Conservation (phyloP, 352 stramenopile genomes). For the Phytophthora sp. region DNA sequence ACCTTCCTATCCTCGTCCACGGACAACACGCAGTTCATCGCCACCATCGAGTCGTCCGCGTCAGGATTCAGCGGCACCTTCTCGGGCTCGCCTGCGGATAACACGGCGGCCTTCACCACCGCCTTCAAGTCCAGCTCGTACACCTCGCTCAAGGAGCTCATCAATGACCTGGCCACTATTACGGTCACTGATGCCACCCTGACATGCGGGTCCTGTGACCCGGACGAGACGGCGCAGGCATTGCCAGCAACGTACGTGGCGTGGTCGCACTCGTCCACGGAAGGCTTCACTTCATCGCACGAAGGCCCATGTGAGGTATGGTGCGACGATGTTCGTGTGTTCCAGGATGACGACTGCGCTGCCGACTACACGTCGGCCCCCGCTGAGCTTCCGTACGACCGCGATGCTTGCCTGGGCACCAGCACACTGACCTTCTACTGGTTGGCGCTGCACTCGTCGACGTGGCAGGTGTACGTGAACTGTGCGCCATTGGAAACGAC, state of each 20-base stretch:
- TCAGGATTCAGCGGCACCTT: slow-evolving; percentile 34
- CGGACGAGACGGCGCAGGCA: slow-evolving; percentile 23
- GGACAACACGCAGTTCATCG: slow-evolving; percentile 36
- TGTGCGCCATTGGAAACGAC: slow-evolving; percentile 28
- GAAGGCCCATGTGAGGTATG: slow-evolving; percentile 55
- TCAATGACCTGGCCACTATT: slow-evolving; percentile 30
- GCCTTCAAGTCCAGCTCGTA: slow-evolving; percentile 30
- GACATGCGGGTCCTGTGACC: slow-evolving; percentile 26
- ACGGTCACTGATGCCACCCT: slow-evolving; percentile 28
- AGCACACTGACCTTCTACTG: slow-evolving; percentile 45
- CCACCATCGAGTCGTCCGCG: slow-evolving; percentile 33
- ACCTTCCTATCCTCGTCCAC: slow-evolving; percentile 31
- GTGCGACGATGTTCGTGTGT: slow-evolving; percentile 49
- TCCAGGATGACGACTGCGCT: slow-evolving; percentile 48
- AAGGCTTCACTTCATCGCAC: slow-evolving; percentile 39
- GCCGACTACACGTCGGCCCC: slow-evolving; percentile 37
- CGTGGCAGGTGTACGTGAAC: slow-evolving; percentile 54
- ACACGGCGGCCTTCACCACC: slow-evolving; percentile 34
- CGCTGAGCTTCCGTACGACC: slow-evolving; percentile 45
- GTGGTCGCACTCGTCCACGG: slow-evolving; percentile 34
- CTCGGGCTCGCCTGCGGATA: slow-evolving; percentile 20
- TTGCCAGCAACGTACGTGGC: slow-evolving; percentile 28
- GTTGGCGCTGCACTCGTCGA: slow-evolving; percentile 48
- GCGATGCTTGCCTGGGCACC: slow-evolving; percentile 27
- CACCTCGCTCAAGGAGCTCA: slow-evolving; percentile 33